These are phyloP conservation scores for Aspergillus leporis DNA, from an alignment of 495 filamentous ascomycete genomes.

Conservation along the genomic window DNA sequence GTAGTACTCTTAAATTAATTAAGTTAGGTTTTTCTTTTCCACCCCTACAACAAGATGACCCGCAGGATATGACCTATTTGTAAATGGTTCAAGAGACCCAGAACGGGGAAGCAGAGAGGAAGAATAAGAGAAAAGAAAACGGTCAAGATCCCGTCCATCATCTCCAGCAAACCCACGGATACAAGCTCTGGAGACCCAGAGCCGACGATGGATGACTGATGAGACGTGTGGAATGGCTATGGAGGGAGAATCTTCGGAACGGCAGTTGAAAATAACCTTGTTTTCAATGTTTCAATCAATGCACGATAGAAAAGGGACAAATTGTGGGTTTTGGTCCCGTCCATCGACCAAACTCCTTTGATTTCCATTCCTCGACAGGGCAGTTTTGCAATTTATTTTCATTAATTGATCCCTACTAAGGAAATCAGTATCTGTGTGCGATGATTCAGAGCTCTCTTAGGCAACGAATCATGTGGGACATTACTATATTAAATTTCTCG, in stretches of 20 bases:
- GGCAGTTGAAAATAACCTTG: conserved; percentile 30
- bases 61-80: conserved; percentile 5
- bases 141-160: conserved; percentile 3
- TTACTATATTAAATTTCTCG: background rate
- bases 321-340: conserved; percentile 3
- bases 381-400: background rate
- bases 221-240: conserved; percentile 3
- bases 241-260: conserved; percentile 22
- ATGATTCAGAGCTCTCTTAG: background rate
- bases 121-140: background rate
- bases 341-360: background rate
- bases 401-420: background rate
- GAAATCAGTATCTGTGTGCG: background rate
- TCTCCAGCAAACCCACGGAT: background rate
- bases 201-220: background rate
- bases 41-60: conserved; percentile 9
- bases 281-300: conserved; percentile 20
- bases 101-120: background rate
- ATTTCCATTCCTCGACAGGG: background rate
- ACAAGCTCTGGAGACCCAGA: background rate
- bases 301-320: conserved; percentile 5
- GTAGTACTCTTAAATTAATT: background rate
- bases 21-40: conserved; percentile 4
- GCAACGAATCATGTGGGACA: conserved; percentile 1
- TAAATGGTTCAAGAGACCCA: background rate